phyloP scores from a whole-genome alignment of 805 yeast species.

The Myxozyma vanderwaltii region DNA sequence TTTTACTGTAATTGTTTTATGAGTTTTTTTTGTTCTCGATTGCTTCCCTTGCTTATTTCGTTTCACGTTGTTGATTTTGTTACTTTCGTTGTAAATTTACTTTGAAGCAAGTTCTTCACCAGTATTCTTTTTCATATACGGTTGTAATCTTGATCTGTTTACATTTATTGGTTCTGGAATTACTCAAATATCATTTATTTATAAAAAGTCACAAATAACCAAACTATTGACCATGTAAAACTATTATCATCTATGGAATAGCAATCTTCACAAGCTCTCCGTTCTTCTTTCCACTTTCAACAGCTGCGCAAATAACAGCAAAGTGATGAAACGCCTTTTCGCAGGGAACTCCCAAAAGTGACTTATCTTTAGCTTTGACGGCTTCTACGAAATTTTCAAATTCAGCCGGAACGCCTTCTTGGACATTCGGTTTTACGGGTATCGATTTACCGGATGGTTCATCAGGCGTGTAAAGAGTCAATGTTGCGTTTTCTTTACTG shows the following conservation, averaged over 20 bases:
- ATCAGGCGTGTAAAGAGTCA: conserved; percentile 11
- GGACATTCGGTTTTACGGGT: conserved; percentile 41
- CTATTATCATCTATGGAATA: background rate
- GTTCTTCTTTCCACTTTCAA: conserved; percentile 58
- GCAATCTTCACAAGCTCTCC: conserved; percentile 40
- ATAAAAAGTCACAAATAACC: background rate
- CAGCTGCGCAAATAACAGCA: conserved; percentile 83
- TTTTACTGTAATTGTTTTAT: background rate
- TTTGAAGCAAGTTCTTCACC: background rate
- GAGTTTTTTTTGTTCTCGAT: background rate
- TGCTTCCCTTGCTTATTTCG: background rate
- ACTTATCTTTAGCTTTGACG: conserved; percentile 63
- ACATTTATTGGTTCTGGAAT: background rate
- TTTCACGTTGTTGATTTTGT: background rate
- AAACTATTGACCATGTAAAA: background rate
- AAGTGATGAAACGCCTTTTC: conserved; percentile 86
- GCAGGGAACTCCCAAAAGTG: conserved; percentile 58
- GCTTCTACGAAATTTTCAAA: conserved; percentile 61
- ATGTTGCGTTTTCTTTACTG: conserved; percentile 47
- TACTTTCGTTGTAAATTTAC: background rate
- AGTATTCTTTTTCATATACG: background rate
- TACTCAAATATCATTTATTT: too few relatives aligned
- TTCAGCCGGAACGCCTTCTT: conserved; percentile 61
- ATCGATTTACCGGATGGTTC: conserved; percentile 32
- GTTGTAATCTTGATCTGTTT: background rate